Evolutionary conservation across 2,329 filamentous ascomycete species (phyloP).

Genomic region (Trichoderma atroviride): DNA sequence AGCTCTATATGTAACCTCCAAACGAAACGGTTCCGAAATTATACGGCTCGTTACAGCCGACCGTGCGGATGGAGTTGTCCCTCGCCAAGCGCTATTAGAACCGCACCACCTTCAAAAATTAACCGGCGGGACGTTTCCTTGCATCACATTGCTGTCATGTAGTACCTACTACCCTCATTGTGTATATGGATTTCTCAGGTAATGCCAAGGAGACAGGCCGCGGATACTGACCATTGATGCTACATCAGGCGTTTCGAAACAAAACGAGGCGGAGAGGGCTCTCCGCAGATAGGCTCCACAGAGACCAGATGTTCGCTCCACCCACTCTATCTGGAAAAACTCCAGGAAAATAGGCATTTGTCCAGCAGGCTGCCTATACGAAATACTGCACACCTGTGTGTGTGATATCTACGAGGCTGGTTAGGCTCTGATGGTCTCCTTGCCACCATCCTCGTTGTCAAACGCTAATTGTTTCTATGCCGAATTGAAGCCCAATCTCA

Average conservation of each 20-base stretch:
- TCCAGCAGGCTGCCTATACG: neutral
- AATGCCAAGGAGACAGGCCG: neutral
- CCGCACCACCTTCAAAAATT: neutral
- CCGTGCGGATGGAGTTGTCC: neutral
- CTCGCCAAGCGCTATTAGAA: neutral
- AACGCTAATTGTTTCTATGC: neutral
- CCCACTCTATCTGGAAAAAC: neutral
- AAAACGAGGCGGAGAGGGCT: conserved; percentile 8
- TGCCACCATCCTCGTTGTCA: neutral
- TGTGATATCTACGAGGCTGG: neutral
- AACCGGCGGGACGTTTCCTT: conserved; percentile 13
- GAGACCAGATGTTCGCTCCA: neutral
- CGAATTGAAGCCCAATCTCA: neutral
- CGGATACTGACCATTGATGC: conserved; percentile 8
- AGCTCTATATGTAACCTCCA: conserved; percentile 3
- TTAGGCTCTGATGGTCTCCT: neutral
- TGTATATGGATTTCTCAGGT: neutral
- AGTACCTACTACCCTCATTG: neutral
- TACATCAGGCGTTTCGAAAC: conserved; percentile 21
- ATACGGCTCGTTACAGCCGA: neutral
- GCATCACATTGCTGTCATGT: neutral
- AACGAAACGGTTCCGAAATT: conserved; percentile 17
- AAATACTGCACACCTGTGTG: neutral
- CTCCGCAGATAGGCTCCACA: neutral
- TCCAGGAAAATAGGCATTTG: neutral